phyloP scores from a whole-genome alignment of 2,329 filamentous ascomycete species.

The Nothopassalora personata region DNA sequence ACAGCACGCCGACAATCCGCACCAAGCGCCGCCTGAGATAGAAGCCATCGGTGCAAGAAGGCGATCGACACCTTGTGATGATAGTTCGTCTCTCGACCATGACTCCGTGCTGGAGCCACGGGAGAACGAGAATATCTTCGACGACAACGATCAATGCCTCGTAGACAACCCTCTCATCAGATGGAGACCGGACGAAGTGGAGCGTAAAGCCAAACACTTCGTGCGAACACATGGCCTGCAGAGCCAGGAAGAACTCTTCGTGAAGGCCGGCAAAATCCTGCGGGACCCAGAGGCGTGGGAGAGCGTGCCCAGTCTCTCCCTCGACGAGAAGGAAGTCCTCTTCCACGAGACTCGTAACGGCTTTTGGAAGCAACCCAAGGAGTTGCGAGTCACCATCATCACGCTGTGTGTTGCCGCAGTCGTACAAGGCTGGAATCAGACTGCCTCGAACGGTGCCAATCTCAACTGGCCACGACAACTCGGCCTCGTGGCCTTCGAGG shows the following conservation, averaged over 20 bases:
- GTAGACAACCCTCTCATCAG: conserved; percentile 22
- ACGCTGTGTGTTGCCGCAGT: conserved; percentile 32
- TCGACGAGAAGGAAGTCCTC: conserved; percentile 21
- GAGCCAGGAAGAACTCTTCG: conserved; percentile 15
- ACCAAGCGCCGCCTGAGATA: not conserved
- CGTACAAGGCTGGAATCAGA: conserved; percentile 33
- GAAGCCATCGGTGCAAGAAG: not conserved
- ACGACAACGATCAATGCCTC: conserved; percentile 18
- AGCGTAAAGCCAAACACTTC: conserved; percentile 13
- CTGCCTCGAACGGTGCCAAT: conserved; percentile 31
- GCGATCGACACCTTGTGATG: not conserved
- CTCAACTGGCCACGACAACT: conserved; percentile 30
- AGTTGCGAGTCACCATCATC: conserved; percentile 29
- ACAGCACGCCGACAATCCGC: not conserved
- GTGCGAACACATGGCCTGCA: conserved; percentile 12
- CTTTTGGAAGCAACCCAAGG: conserved; percentile 30
- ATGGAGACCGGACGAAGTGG: conserved; percentile 14
- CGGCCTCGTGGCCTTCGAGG: conserved; percentile 17
- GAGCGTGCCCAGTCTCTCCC: conserved; percentile 21
- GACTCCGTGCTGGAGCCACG: not conserved
- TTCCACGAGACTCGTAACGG: conserved; percentile 10
- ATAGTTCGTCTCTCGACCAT: not conserved
- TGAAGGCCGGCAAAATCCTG: conserved; percentile 24
- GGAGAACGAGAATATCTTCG: conserved; percentile 5
- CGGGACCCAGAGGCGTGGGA: conserved; percentile 25